Base-by-base conservation (phyloP, 2,329 filamentous ascomycete species). In the Aureobasidium uvarum region DNA sequence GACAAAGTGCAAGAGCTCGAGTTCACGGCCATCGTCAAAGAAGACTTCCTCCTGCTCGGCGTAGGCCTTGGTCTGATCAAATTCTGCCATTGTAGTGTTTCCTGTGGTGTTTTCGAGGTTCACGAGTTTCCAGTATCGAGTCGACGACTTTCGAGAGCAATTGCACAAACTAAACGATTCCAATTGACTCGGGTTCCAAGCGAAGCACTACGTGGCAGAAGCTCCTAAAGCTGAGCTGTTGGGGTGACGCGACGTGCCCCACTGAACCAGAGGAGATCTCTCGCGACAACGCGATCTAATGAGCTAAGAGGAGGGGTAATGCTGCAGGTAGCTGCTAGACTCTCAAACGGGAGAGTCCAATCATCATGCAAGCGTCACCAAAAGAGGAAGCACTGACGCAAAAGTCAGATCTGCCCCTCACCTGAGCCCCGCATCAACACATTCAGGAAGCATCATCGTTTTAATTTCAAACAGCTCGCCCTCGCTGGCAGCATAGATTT, bases 1-100 rank as follows among this genome's bases (percentile, higher is more conserved):
- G 64, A 94, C 79, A 73, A 85, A 91, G 68, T 89, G 85, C 5
- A 93, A 80, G 5, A 94, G 82, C 70, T 90, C 86, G 66, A 89
- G 85, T 73, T 94, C 90, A 25, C 89, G 84, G 20, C 89, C 89
- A 74, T 92, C 89, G 69, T 91, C 85, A 71, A 76, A 76, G 68
- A 81, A 80, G 63, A 78, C 77, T n/a, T 78, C 75, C 71, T 80
- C 79, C 70, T 83, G 78, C 64, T 75, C 72, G 67, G 77, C 76
- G 69, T 83, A 83, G 16, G 80, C 80, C 69, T 83, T 82, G 62
- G 69, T 76, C 66, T 79, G 70, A 68, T 78, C 74, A 65, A 78
- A 78, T 59, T 70, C 66, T 14, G 71, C 68, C 69, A 69, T 69
- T 62, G 23, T 64, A 62, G 45, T 25, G 31, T 45, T 31, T 46